Base-by-base conservation (phyloP, 805 yeast species). In the Candida sphagnicola region DNA sequence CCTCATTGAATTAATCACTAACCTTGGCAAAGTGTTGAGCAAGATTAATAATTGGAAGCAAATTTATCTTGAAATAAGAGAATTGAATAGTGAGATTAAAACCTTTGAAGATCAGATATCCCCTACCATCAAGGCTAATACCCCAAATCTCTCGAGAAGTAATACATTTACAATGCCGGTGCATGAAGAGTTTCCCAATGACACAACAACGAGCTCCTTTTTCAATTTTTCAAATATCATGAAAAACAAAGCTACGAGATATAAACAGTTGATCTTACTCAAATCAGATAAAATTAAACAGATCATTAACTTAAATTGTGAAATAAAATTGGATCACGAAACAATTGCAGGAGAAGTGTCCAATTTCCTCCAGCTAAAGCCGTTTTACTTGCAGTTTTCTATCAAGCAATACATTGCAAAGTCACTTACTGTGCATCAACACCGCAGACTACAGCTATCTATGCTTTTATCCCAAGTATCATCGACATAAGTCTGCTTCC, bases 281-380 rank as follows among this genome's bases (percentile, higher is more conserved):
- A 70, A 69, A 19, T 53, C 67, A 4, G 72, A 67, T n/a, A 57
- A 67, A 16, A 66, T 72, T 34, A 54, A 59, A 23, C 63, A 62
- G 29, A 54, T 82, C 30, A 47, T 67, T 43, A 61, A 54, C 8
- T 46, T 81, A 32, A 75, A 72, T 43, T 43, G 51, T 14, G 77
- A 70, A 3, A 69, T 84, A 17, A 76, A 70, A 38, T 43, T 47
- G 17, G 70, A 62, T n/a, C 85, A 84, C 55, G 91, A 84, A 49
- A 48, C 56, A 1, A 46, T 82, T 3, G 89, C 90, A 1, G 72
- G 77, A 36, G 84, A 80, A 53, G 62, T 82, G 14, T 80, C 80
- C 37, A 75, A 72, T 36, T 81, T 75, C 43, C 59, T 82, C 46
- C 67, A 64, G 37, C 79, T 73, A 57, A 75, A 75, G 48, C 56